Conservation (phyloP, 148 eudicot species). For the Arbutus unedo region DNA sequence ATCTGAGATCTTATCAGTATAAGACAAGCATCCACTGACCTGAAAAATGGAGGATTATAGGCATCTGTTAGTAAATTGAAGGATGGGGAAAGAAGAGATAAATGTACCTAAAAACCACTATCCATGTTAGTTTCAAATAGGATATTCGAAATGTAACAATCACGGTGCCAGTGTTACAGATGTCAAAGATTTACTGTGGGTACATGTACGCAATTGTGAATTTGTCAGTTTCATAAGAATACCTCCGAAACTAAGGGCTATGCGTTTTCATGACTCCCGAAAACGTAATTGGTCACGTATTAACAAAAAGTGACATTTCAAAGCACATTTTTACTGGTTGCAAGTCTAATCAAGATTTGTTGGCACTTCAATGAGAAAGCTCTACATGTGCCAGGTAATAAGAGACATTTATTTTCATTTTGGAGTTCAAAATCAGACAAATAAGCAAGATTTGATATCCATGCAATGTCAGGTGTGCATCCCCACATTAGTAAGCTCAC, state of each 20-base stretch:
- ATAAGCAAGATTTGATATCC: not conserved
- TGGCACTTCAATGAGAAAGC: not conserved
- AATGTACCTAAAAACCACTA: not conserved
- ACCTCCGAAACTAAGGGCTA: not conserved
- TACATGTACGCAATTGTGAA: not conserved
- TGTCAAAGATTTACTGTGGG: too few relatives aligned
- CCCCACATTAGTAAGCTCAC: not conserved
- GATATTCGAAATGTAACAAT: not conserved
- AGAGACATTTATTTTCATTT: not conserved
- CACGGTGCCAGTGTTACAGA: too few relatives aligned
- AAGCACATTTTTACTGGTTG: not conserved
- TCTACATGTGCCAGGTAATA: not conserved
- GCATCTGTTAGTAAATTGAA: not conserved
- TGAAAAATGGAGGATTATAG: slow-evolving; percentile 27
- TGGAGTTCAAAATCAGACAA: not conserved
- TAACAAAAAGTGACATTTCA: not conserved
- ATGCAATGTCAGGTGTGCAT: not conserved
- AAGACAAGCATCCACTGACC: slow-evolving; percentile 87
- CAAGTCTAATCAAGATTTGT: not conserved
- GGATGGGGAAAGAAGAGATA: not conserved
- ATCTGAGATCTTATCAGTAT: slow-evolving; percentile 82
- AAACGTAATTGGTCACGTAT: not conserved
- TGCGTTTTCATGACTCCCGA: not conserved
- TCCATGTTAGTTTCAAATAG: not conserved
- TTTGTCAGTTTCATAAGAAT: not conserved